A percentile compares a stretch with the other conserved stretches of the same genome.
These are phyloP conservation scores for Rubia yunnanensis DNA, from an alignment of 257 asterid genomes.

Conservation along the genomic window DNA sequence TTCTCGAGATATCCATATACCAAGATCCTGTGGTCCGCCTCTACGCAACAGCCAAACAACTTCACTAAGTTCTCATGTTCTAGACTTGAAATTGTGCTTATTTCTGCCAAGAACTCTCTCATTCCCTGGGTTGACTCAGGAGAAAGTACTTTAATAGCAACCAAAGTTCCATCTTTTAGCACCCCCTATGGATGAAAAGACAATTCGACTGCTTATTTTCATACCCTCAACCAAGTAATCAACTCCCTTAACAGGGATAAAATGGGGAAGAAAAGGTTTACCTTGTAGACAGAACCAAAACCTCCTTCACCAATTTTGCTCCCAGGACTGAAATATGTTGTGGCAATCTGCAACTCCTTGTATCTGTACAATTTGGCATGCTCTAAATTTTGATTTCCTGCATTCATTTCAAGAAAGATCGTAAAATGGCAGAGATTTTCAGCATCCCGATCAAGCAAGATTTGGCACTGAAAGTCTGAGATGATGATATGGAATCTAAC, in stretches of 20 bases:
- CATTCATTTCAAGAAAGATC: constrained; percentile 14
- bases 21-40: constrained; percentile 56
- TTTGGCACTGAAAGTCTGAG: constrained; percentile 6
- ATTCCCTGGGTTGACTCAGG: constrained; percentile 74
- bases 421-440: background rate
- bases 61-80: constrained; percentile 83
- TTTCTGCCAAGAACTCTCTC: constrained; percentile 64
- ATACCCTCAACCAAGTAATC: background rate
- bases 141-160: constrained; percentile 84
- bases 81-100: constrained; percentile 51
- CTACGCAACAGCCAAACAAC: constrained; percentile 82
- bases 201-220: background rate
- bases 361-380: constrained; percentile 46
- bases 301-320: constrained; percentile 88
- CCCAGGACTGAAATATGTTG: constrained; percentile 40
- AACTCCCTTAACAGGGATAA: constrained; percentile 2
- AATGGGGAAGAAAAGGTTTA: constrained; percentile 14
- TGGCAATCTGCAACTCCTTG: constrained; percentile 55
- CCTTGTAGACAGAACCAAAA: constrained; percentile 87
- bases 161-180: constrained; percentile 60
- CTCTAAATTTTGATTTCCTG: constrained; percentile 50
- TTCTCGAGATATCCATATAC: constrained; percentile 87
- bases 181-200: constrained; percentile 44
- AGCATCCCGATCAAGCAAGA: background rate
- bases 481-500: constrained; percentile 19